Evolutionary conservation across 1,139 yeast species (phyloP).

Genomic region (Meyerozyma guilliermondii): DNA sequence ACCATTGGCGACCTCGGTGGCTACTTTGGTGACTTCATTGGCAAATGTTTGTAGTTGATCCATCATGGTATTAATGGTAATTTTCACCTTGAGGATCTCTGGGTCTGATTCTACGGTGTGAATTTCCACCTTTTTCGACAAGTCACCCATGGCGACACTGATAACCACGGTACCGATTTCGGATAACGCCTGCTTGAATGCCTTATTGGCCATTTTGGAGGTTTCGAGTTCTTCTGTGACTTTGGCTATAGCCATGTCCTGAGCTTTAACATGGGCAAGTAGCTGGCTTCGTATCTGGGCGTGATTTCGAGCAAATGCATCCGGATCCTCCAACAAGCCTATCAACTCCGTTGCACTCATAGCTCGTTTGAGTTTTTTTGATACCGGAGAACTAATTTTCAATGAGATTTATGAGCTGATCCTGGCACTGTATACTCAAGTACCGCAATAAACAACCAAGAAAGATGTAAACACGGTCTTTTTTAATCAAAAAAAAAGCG

Average conservation of each 20-base stretch:
- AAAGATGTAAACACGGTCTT: not conserved
- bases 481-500: not conserved
- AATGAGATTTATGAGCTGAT: not conserved
- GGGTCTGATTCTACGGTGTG: conserved; percentile 73
- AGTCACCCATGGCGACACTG: conserved; percentile 82
- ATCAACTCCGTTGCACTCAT: conserved; percentile 32
- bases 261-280: conserved; percentile 25
- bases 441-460: not conserved
- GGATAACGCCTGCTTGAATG: conserved; percentile 69
- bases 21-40: conserved; percentile 76
- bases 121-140: conserved; percentile 69
- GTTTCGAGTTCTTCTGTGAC: conserved; percentile 42
- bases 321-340: conserved; percentile 39
- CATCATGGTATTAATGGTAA: conserved; percentile 83
- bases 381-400: not conserved
- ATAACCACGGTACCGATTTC: conserved; percentile 82
- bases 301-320: conserved; percentile 25
- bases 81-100: conserved; percentile 67
- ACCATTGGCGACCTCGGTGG: conserved; percentile 87
- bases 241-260: conserved; percentile 24
- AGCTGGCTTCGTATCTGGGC: conserved; percentile 30
- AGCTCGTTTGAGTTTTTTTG: conserved; percentile 5
- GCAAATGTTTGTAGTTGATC: conserved; percentile 82
- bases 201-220: conserved; percentile 62
- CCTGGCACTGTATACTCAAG: not conserved